A percentile compares a stretch with the other conserved stretches of the same genome.
phyloP scores from a whole-genome alignment of 352 stramenopile genomes.

The Globisporangium camurandrum region DNA sequence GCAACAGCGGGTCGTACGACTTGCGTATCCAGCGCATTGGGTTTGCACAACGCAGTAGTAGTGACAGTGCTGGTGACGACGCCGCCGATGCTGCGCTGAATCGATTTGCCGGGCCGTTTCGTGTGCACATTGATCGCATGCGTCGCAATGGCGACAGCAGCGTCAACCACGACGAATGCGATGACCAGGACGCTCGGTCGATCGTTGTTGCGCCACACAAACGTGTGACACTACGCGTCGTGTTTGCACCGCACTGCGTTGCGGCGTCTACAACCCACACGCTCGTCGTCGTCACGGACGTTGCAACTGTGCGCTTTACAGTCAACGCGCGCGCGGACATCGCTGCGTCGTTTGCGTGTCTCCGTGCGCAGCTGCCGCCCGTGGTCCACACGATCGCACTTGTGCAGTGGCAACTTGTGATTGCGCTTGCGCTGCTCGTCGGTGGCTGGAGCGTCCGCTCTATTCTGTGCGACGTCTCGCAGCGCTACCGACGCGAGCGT shows the following conservation, averaged over 20 bases:
- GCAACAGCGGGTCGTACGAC: conserved; percentile 6
- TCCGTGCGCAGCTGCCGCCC: conserved; percentile 15
- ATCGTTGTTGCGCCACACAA: background rate
- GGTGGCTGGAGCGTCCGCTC: background rate
- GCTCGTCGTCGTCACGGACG: conserved; percentile 25
- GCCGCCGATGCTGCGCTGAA: background rate
- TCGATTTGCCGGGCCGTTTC: background rate
- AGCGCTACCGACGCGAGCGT: background rate
- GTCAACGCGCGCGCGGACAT: conserved; percentile 11
- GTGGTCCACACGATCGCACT: conserved; percentile 5
- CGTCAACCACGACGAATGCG: background rate
- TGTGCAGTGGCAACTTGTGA: conserved; percentile 12
- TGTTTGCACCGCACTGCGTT: conserved; percentile 23
- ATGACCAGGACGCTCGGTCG: background rate
- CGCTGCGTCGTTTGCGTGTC: conserved; percentile 20
- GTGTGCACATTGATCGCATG: background rate
- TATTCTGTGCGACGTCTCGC: background rate
- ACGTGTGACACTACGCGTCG: background rate
- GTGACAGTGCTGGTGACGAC: background rate
- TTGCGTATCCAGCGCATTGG: background rate
- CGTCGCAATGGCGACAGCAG: background rate
- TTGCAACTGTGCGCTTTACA: conserved; percentile 16
- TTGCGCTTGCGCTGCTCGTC: background rate
- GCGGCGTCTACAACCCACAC: conserved; percentile 11
- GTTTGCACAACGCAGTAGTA: too few species aligned